Evolutionary conservation across 352 stramenopile species (phyloP).

Genomic region (Pythium periplocum): DNA sequence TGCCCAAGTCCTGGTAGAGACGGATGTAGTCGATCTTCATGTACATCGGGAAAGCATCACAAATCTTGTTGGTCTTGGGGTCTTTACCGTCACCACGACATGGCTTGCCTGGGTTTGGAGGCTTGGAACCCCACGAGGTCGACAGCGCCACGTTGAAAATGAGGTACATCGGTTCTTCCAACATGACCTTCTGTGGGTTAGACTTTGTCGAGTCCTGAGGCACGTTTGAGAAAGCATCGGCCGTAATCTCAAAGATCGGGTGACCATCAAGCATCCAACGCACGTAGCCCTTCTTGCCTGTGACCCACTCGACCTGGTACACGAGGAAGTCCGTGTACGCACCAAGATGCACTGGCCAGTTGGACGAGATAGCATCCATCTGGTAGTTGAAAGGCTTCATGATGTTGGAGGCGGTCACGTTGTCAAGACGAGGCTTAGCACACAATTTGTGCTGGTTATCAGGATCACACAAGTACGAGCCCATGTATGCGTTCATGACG

Average conservation of each 20-base stretch:
- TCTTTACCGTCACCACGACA: slow-evolving; percentile 48
- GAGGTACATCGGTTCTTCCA: slow-evolving; percentile 90
- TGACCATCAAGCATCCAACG: slow-evolving; percentile 51
- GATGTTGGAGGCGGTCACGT: slow-evolving; percentile 27
- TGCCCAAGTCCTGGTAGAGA: slow-evolving; percentile 45
- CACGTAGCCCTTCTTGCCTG: slow-evolving; percentile 45
- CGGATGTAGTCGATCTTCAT: slow-evolving; percentile 76
- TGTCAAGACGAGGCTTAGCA: slow-evolving; percentile 23
- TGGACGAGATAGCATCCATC: slow-evolving; percentile 65
- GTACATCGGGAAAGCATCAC: slow-evolving; percentile 67
- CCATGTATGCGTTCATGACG: slow-evolving; percentile 20
- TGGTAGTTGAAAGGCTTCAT: slow-evolving; percentile 63
- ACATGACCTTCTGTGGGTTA: slow-evolving; percentile 51
- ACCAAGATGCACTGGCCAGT: slow-evolving; percentile 48
- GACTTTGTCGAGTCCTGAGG: slow-evolving; percentile 32
- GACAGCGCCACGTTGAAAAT: slow-evolving; percentile 92
- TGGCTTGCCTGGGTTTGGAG: slow-evolving; percentile 27
- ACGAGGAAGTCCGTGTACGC: slow-evolving; percentile 47
- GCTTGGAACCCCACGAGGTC: slow-evolving; percentile 65
- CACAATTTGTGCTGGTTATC: slow-evolving; percentile 28
- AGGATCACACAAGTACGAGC: slow-evolving; percentile 20
- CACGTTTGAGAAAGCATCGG: slow-evolving; percentile 34
- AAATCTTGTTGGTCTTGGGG: slow-evolving; percentile 39
- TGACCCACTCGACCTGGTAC: slow-evolving; percentile 74
- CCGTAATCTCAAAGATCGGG: slow-evolving; percentile 49